A percentile compares a stretch with the other conserved stretches of the same genome.
These are phyloP conservation scores for Fragaria iinumae DNA, from an alignment of 306 rosid species.

Conservation along the genomic window DNA sequence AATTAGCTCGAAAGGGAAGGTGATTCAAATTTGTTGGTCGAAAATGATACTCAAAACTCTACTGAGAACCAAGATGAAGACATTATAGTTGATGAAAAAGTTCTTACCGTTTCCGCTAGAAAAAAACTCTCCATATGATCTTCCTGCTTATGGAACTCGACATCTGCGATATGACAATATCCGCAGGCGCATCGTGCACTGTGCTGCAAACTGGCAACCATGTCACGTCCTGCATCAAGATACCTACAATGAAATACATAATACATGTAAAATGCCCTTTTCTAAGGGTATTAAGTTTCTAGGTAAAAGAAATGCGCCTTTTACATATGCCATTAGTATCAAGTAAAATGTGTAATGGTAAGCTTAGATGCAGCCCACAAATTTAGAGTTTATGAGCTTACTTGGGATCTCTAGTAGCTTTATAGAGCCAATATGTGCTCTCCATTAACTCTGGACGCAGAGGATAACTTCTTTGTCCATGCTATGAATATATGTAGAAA, in stretches of 20 bases:
- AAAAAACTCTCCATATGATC: slow-evolving; percentile 99
- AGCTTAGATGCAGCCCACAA: slow-evolving; percentile 13
- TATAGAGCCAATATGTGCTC: slow-evolving; percentile 98
- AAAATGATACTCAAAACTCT: slow-evolving; percentile 6
- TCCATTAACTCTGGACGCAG: slow-evolving; percentile 93
- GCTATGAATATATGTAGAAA: slow-evolving; percentile 42
- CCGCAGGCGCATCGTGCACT: slow-evolving; percentile 93
- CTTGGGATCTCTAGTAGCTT: slow-evolving; percentile 97
- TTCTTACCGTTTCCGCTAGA: slow-evolving; percentile 88
- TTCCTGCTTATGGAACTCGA: slow-evolving; percentile 83
- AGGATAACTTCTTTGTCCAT: slow-evolving; percentile 93
- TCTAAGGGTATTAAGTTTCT: not conserved
- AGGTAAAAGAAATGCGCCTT: not conserved
- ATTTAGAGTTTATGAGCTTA: slow-evolving; percentile 39
- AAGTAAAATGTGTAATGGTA: not conserved
- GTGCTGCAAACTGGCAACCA: slow-evolving; percentile 88
- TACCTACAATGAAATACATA: slow-evolving; percentile 53
- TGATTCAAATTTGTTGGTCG: not conserved
- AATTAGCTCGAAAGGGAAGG: not conserved
- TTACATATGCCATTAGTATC: not conserved
- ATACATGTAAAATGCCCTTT: slow-evolving; percentile 6
- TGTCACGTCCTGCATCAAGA: slow-evolving; percentile 93
- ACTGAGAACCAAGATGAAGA: slow-evolving; percentile 8
- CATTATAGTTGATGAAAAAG: not conserved
- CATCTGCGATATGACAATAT: slow-evolving; percentile 94